phyloP scores from a whole-genome alignment of 257 asterid genomes.

The Jacaranda mimosifolia region DNA sequence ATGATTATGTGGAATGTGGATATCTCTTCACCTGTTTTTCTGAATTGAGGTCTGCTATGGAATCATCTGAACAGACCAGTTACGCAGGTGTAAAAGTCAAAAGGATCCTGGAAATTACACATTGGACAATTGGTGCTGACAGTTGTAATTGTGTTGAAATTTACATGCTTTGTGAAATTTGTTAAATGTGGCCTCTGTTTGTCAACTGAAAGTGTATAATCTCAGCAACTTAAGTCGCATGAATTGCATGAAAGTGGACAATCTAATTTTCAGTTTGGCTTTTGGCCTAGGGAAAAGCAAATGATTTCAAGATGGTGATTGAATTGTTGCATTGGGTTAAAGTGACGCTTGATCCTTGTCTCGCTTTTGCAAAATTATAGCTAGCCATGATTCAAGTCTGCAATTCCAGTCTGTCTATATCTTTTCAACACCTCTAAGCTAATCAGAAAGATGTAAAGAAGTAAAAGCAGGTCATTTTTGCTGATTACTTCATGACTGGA shows the following conservation, averaged over 20 bases:
- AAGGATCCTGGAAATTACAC: slow-evolving; percentile 9
- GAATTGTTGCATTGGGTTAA: slow-evolving; percentile 21
- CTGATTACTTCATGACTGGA: slow-evolving; percentile 15
- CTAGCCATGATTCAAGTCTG: slow-evolving; percentile 10
- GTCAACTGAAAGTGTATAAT: slow-evolving; percentile 15
- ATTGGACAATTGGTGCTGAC: slow-evolving; percentile 1
- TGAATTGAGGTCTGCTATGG: slow-evolving; percentile 23
- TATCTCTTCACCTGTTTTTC: slow-evolving; percentile 2
- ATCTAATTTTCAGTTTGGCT: slow-evolving; percentile 23
- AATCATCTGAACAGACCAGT: slow-evolving; percentile 12
- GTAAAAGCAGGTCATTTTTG: not conserved
- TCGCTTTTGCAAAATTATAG: slow-evolving; percentile 20
- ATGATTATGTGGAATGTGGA: not conserved
- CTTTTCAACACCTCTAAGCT: slow-evolving; percentile 8
- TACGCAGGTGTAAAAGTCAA: slow-evolving; percentile 8
- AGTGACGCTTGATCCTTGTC: slow-evolving; percentile 18
- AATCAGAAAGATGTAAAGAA: slow-evolving; percentile 25
- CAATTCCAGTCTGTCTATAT: slow-evolving; percentile 20
- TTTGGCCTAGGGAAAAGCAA: not conserved
- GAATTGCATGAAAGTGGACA: not conserved
- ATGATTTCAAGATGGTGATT: slow-evolving; percentile 28
- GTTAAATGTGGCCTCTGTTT: not conserved
- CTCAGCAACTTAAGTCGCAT: slow-evolving; percentile 4
- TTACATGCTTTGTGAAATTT: slow-evolving; percentile 2
- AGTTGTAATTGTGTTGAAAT: not conserved